Percentiles rank a stretch among this genome's conserved stretches.
phyloP scores from a whole-genome alignment of 306 rosid species.

The Glycine tomentella region DNA sequence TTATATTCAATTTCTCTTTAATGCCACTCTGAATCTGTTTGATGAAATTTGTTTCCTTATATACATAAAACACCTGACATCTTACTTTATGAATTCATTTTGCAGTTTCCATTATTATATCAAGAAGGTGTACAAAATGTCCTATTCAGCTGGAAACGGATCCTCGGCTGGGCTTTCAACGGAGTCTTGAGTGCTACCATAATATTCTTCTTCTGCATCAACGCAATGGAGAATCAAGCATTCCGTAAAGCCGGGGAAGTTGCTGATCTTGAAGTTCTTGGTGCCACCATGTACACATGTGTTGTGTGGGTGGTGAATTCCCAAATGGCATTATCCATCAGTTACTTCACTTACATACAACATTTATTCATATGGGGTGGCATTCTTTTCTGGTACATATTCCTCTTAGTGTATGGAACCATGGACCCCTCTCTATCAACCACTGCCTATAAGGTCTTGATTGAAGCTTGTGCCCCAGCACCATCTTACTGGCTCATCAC shows the following conservation, averaged over 20 bases:
- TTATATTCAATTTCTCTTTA: neutral
- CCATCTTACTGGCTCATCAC: conserved; percentile 83
- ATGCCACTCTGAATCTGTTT: neutral
- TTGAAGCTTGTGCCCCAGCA: conserved; percentile 88
- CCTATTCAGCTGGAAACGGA: conserved; percentile 80
- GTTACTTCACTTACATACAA: conserved; percentile 81
- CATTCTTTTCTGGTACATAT: conserved; percentile 74
- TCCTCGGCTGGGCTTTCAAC: conserved; percentile 77
- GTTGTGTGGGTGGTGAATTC: conserved; percentile 88
- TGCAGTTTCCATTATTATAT: conserved; percentile 84
- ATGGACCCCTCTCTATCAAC: conserved; percentile 69
- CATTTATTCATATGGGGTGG: conserved; percentile 95
- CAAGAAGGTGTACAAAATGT: conserved; percentile 93
- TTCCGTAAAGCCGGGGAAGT: conserved; percentile 83
- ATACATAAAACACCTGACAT: neutral
- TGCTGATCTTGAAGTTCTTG: conserved; percentile 65
- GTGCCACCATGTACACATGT: conserved; percentile 84
- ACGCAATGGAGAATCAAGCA: conserved; percentile 67
- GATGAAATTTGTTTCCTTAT: conserved; percentile 18
- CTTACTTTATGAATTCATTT: conserved; percentile 12
- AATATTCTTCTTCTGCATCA: conserved; percentile 78
- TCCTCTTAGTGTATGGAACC: conserved; percentile 86
- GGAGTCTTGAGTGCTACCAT: conserved; percentile 62
- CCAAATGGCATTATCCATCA: conserved; percentile 85
- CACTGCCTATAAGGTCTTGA: conserved; percentile 78